Base-by-base conservation (phyloP, 768 basidiomycete species). In the Tricholoma furcatifolium region DNA sequence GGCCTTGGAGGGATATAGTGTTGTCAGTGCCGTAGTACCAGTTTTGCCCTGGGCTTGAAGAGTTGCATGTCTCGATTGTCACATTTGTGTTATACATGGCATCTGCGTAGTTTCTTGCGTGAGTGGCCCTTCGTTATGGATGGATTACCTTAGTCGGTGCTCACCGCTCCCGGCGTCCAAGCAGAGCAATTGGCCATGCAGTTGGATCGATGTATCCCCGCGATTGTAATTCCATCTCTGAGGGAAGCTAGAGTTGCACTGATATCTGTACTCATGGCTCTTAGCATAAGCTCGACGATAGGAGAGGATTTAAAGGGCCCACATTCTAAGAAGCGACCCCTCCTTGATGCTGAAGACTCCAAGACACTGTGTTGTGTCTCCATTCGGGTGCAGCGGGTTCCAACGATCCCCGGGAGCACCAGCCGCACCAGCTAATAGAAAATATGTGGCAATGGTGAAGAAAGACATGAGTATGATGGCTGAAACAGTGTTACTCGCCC, bases 51-150 rank as follows among this genome's bases (percentile, higher is more conserved):
- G 69, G 65, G n/a, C 70, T 60, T 21, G 64, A 60, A 40, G 64
- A 60, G 48, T 57, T 65, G 50, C 71, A 72, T 42, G 65, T 51
- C 70, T 70, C 69, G n/a, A 73, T 69, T 56, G 70, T 71, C 59
- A 71, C 57, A 0, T 61, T 60, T 11, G 62, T 54, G 2, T 63
- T 67, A 21, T 65, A 69, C 43, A 51, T 63, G 10, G 69, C 66
- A 41, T n/a, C 66, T 68, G 45, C 6, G 12, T 15, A 47, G 18
- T 35, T 24, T 4, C 17, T 27, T 32, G 46, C 8, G 46, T 18
- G 15, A 70, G 66, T 56, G 7, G 4, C 27, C 68, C 68, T 58
- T 70, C 54, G 1, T 59, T 59, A n/a, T n/a, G n/a, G n/a, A n/a
- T n/a, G n/a, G n/a, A n/a, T n/a, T n/a, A n/a, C n/a, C 6, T 63